Base-by-base conservation (phyloP, 1,284 basidiomycete genomes). In the Neonothopanus nambi region DNA sequence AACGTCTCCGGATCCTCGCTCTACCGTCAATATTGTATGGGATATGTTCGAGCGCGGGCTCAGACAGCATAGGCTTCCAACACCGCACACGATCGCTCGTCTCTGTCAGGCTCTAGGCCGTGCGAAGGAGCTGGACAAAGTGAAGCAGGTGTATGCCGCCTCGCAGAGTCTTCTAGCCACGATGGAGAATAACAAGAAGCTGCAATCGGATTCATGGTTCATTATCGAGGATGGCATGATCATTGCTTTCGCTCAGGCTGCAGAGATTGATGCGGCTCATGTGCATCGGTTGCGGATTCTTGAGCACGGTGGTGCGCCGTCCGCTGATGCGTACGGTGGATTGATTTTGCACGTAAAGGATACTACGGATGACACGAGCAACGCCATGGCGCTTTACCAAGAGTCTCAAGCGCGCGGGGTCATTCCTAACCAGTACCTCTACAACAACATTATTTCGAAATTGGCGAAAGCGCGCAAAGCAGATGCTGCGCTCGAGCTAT, bases 381-480 rank as follows among this genome's bases (percentile, higher is more conserved):
- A 93, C 59, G 94, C 93, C 0, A 76, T 93, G 67, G 80, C 85
- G 35, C 79, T 97, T 26, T 98, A 89, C 74, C 76, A 89, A 33
- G 94, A 98, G 70, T 80, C 87, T n/a, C 78, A 85, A 59, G 69
- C 72, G 36, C 80, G 84, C 37, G 84, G 85, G n/a, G 89, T 95
- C 36, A 63, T 67, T 26, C 89, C 93, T 11, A 93, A 93, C 66
- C 79, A 89, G 48, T 98, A 89, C 72, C 80, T 98, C 35, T 98
- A 90, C 77, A 98, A 98, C 76, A 97, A 93, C 59, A 89, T 95
- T 72, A 97, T 98, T 70, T 93, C 91, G 58, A 95, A 96, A 72
- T 79, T 97, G 6, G 87, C 93, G 37, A 93, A 91, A 67, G 95
- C 95, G 1, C 82, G 95, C 62, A 95, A 95, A 71, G 92, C 93